Percentiles rank a stretch among this genome's conserved stretches.
Conservation (phyloP, 495 filamentous ascomycete genomes). For the Penicillium goetzii region DNA sequence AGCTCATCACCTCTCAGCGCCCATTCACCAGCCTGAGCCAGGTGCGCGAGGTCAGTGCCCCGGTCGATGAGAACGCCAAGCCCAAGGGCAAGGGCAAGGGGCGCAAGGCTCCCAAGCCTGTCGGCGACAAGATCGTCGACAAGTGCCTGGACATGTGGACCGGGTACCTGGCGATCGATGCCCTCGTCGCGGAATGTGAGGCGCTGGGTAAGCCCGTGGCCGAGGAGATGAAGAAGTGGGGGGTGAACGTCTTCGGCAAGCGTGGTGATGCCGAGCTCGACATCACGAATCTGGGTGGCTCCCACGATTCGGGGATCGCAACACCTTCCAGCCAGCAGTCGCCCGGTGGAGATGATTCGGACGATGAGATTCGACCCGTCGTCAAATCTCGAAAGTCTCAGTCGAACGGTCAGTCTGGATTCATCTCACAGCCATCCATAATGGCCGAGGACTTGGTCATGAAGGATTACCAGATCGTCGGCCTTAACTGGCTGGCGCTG, state of each 20-base stretch:
- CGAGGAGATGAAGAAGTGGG: constrained; percentile 74
- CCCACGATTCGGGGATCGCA: constrained; percentile 73
- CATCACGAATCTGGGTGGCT: constrained; percentile 56
- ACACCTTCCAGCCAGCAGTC: constrained; percentile 62
- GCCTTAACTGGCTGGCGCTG: constrained; percentile 89
- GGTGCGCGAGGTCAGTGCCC: constrained; percentile 63
- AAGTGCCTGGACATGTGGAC: constrained; percentile 71
- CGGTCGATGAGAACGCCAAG: constrained; percentile 45
- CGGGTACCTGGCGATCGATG: constrained; percentile 78
- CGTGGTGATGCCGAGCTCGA: constrained; percentile 68
- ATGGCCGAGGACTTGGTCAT: constrained; percentile 72
- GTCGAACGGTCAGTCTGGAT: constrained; percentile 33
- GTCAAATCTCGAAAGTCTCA: constrained; percentile 39
- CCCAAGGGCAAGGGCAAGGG: constrained; percentile 50
- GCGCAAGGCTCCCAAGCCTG: constrained; percentile 54
- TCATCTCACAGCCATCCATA: constrained; percentile 70
- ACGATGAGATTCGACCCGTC: constrained; percentile 53
- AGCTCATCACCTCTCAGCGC: constrained; percentile 65
- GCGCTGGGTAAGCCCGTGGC: constrained; percentile 68
- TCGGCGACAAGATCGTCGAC: constrained; percentile 75
- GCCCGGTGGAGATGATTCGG: constrained; percentile 35
- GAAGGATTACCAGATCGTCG: constrained; percentile 93
- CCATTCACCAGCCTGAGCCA: constrained; percentile 68
- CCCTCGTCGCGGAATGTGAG: constrained; percentile 73
- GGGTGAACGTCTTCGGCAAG: constrained; percentile 72